Evolutionary conservation across 306 rosid genomes (phyloP).

Genomic region (Chamaecrista fasciculata): DNA sequence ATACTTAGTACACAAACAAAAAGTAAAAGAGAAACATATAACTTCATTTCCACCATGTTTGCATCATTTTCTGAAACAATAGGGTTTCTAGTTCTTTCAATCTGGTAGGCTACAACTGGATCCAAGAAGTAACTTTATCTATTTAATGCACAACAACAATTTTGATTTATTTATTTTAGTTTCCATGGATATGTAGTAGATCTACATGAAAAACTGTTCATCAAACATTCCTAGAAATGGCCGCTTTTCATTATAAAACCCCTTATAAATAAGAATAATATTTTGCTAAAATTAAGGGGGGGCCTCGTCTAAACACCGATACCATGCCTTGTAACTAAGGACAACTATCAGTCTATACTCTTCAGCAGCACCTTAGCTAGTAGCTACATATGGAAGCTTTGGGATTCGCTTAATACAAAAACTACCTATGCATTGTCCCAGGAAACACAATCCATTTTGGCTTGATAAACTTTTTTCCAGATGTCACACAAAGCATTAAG

Average conservation of each 20-base stretch:
- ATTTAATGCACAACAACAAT: not conserved
- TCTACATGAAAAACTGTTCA: not conserved
- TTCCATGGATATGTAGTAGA: not conserved
- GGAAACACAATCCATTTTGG: conserved; percentile 3
- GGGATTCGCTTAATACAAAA: not conserved
- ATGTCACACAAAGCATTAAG: conserved; percentile 19
- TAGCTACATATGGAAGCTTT: not conserved
- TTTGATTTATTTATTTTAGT: not conserved
- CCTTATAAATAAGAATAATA: not conserved
- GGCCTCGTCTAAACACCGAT: not conserved
- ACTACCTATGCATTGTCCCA: not conserved
- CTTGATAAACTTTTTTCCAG: conserved; percentile 10
- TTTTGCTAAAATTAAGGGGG: not conserved
- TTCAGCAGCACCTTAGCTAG: not conserved
- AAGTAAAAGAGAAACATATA: not conserved
- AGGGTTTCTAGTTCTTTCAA: not conserved
- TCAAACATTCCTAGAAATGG: not conserved
- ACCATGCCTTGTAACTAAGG: not conserved
- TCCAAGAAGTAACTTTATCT: not conserved
- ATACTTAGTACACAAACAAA: not conserved
- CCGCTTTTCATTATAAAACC: not conserved
- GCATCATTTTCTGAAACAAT: not conserved
- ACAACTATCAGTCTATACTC: not conserved
- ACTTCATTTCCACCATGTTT: conserved; percentile 15
- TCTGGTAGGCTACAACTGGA: not conserved